Percentiles rank a stretch among this genome's conserved stretches.
Conservation (phyloP, 139 green algal genomes). For the Closterium sp. region DNA sequence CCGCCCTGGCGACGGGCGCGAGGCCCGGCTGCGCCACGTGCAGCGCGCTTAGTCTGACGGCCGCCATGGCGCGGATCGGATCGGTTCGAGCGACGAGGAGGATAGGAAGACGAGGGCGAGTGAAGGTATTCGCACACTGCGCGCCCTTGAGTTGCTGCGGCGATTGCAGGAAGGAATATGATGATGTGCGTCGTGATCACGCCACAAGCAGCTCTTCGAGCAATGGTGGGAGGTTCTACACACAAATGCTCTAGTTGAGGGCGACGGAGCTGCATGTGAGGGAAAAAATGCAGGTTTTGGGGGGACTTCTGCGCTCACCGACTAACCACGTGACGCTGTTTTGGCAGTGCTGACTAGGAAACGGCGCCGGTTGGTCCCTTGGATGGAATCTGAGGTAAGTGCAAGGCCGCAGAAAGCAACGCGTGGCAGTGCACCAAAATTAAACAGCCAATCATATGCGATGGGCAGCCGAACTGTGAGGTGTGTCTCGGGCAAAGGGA, state of each 20-base stretch:
- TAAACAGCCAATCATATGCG: neutral
- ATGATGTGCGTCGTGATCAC: too few species aligned
- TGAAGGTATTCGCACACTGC: too few species aligned
- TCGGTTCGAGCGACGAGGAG: neutral
- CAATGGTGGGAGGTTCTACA: too few species aligned
- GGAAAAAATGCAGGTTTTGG: neutral
- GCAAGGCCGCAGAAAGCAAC: neutral
- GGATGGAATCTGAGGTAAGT: neutral
- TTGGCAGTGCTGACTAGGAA: neutral
- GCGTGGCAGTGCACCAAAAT: neutral
- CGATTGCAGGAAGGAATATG: neutral
- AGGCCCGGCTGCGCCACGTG: neutral
- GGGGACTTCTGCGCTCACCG: neutral
- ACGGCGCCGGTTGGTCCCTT: neutral
- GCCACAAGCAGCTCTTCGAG: too few species aligned
- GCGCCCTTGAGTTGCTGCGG: neutral
- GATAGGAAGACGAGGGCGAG: neutral
- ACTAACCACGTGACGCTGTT: neutral
- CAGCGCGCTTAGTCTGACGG: neutral
- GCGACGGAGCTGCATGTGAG: neutral
- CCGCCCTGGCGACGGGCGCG: neutral
- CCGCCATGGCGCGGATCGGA: neutral
- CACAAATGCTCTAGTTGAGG: neutral
- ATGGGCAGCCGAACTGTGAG: neutral
- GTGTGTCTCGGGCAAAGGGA: neutral